phyloP scores from a whole-genome alignment of 495 filamentous ascomycete species.

The Penicillium silybi region DNA sequence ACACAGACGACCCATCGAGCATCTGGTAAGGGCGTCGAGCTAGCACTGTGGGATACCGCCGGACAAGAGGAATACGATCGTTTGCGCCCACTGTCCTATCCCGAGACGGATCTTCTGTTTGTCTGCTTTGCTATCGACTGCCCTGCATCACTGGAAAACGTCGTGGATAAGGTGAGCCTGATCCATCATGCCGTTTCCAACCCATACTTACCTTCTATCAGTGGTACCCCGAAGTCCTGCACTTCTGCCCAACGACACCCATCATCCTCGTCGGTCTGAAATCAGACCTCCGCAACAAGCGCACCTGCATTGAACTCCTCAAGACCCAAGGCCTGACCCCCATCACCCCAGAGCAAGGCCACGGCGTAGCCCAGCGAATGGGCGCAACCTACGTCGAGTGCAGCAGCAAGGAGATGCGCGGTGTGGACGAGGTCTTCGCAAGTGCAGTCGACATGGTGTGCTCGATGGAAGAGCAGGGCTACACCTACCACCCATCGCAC shows the following conservation, averaged over 20 bases:
- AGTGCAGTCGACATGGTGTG: constrained; percentile 84
- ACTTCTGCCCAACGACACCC: constrained; percentile 97
- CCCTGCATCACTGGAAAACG: constrained; percentile 95
- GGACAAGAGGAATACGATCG: constrained; percentile 99
- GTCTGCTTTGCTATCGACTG: constrained; percentile 99
- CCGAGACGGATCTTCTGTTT: constrained; percentile 94
- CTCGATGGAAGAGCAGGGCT: constrained; percentile 39
- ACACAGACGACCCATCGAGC: constrained; percentile 84
- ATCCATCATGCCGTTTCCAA: constrained; percentile 1
- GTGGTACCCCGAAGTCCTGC: constrained; percentile 99
- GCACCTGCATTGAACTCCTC: constrained; percentile 94
- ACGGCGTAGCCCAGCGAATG: constrained; percentile 85
- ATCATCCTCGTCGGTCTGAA: constrained; percentile 94
- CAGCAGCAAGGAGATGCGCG: constrained; percentile 93
- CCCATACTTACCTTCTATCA: constrained; percentile 30
- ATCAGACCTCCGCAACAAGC: constrained; percentile 90
- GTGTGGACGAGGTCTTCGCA: constrained; percentile 93
- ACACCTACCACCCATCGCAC: constrained; percentile 24
- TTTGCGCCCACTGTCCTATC: constrained; percentile 90
- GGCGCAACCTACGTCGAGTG: constrained; percentile 94
- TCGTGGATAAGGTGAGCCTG: constrained; percentile 88
- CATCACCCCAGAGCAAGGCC: constrained; percentile 85
- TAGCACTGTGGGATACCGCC: constrained; percentile 97
- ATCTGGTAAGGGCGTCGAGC: constrained; percentile 88
- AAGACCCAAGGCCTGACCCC: constrained; percentile 96